Base-by-base conservation (phyloP, 108 stramenopile genomes). In the Nannochloropsis salina region DNA sequence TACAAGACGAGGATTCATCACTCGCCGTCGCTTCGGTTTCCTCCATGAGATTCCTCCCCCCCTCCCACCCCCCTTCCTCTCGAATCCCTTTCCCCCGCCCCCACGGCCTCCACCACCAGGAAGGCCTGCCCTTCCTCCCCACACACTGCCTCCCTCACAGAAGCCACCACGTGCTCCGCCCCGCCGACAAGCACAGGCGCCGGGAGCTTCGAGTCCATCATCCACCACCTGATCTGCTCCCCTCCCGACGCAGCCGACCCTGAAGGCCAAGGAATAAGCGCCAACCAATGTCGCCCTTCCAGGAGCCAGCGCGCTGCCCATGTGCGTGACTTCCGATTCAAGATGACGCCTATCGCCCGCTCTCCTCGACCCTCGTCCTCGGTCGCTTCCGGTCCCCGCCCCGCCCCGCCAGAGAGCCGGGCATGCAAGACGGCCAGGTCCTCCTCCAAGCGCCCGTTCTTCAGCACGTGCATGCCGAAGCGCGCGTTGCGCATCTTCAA, bases 71-170 rank as follows among this genome's bases (percentile, higher is more conserved):
- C 47, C 47, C 47, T 51, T 15, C 15, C 12, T 15, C 15, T 1
- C 47, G 10, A 10, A 15, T 1, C 47, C 47, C 15, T 15, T 15
- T 51, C 47, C 15, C 15, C 47, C 47, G 10, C 47, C 47, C 15
- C 15, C 15, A 12, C 47, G 47, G 4, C 61, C 61, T 74, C 61
- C 61, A n/a, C n/a, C 4, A 74, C 6, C 61, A 74, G 20, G 6
- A 74, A 74, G 20, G 61, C 61, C 61, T 74, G 61, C n/a, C 61
- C 61, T 74, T n/a, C 61, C 61, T 74, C 61, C 8, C n/a, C 61
- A 15, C 15, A 8, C 15, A 74, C n/a, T 15, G 15, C n/a, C 61
- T 74, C n/a, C 61, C 61, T 74, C 2, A 74, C 20, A 2, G 15
- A 74, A 6, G n/a, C 8, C 5, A 74, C 20, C 61, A 3, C 20